Evolutionary conservation across 108 stramenopile species (phyloP).

Genomic region (Conticribra weissflogii): DNA sequence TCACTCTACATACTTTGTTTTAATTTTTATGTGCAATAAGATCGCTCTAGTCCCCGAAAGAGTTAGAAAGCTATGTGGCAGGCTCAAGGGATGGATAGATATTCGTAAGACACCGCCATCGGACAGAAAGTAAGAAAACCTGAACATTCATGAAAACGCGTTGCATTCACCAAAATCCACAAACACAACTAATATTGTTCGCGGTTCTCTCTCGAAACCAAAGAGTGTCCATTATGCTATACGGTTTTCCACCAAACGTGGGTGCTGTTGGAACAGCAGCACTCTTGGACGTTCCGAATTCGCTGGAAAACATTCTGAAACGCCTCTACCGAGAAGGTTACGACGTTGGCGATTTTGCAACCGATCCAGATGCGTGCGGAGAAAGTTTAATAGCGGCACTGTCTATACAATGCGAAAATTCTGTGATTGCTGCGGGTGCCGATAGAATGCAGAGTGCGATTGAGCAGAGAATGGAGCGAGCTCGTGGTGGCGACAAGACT

Average conservation of each 20-base stretch:
- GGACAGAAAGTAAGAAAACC: too few relatives aligned
- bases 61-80: slow-evolving; percentile 64
- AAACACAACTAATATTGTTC: too few relatives aligned
- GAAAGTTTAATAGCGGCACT: slow-evolving; percentile 41
- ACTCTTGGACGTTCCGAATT: slow-evolving; percentile 80
- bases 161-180: too few relatives aligned
- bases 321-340: slow-evolving; percentile 73
- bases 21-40: too few relatives aligned
- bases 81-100: slow-evolving; percentile 66
- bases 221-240: slow-evolving; percentile 68
- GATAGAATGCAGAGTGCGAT: slow-evolving; percentile 59
- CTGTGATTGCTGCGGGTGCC: slow-evolving; percentile 62
- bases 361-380: slow-evolving; percentile 50
- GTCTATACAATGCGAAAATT: slow-evolving; percentile 40
- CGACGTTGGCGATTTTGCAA: slow-evolving; percentile 66
- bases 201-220: too few relatives aligned
- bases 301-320: slow-evolving; percentile 58
- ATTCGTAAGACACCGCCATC: slow-evolving; percentile 57
- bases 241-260: slow-evolving; percentile 91
- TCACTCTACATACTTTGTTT: too few relatives aligned
- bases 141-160: too few relatives aligned
- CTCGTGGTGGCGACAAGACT: slow-evolving; percentile 57
- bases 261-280: slow-evolving; percentile 91
- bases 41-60: slow-evolving; percentile 87
- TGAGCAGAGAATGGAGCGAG: slow-evolving; percentile 58